Percentiles rank a stretch among this genome's conserved stretches.
These are phyloP conservation scores for Ogataea paradorogensis DNA, from an alignment of 805 yeast species.

Conservation along the genomic window DNA sequence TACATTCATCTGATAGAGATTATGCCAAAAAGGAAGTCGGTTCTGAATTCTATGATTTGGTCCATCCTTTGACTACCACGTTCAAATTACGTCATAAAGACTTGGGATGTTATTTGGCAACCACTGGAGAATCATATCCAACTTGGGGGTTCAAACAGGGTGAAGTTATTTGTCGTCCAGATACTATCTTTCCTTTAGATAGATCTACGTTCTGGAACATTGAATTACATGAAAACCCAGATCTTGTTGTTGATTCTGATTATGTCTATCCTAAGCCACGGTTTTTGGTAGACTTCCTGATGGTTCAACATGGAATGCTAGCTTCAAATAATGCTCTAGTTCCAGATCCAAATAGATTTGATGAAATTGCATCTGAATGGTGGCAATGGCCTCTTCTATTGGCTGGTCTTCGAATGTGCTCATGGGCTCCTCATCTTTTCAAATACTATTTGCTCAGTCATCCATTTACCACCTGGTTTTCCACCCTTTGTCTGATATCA, in stretches of 20 bases:
- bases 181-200: constrained; percentile 41
- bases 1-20: constrained; percentile 29
- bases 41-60: constrained; percentile 43
- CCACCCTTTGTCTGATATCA: constrained; percentile 47
- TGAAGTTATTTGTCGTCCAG: constrained; percentile 67
- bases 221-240: constrained; percentile 61
- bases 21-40: constrained; percentile 25
- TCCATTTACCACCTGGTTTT: constrained; percentile 62
- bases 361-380: constrained; percentile 68
- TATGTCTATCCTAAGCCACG: constrained; percentile 45
- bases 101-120: constrained; percentile 81
- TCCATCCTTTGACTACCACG: constrained; percentile 83
- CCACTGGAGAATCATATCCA: constrained; percentile 79
- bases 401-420: constrained; percentile 73
- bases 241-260: constrained; percentile 35
- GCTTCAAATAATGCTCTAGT: constrained; percentile 79
- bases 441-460: constrained; percentile 69
- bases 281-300: constrained; percentile 67
- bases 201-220: constrained; percentile 79
- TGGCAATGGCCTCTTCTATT: constrained; percentile 82
- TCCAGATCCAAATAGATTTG: constrained; percentile 70
- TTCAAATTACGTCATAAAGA: constrained; percentile 69
- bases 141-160: constrained; percentile 98
- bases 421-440: constrained; percentile 55
- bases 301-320: constrained; percentile 76